A percentile compares a stretch with the other conserved stretches of the same genome.
Evolutionary conservation across 2,329 filamentous ascomycete genomes (phyloP).

Genomic region (Thielaviopsis euricoi): DNA sequence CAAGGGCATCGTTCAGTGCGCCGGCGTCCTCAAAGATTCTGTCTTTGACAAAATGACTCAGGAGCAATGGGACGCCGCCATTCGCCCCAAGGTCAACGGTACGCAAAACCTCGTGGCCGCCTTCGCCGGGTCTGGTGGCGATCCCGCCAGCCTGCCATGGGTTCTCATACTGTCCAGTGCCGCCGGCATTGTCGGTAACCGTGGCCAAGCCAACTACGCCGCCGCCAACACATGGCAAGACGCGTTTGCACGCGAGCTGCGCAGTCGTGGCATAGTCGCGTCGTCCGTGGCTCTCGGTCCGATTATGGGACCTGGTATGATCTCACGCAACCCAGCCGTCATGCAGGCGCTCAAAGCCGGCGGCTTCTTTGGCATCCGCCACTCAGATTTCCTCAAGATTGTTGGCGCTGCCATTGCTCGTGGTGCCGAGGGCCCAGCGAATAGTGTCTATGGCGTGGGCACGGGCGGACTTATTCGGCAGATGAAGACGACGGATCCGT

Average conservation of each 20-base stretch:
- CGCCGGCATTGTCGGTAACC: slow-evolving; percentile 32
- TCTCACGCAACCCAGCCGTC: slow-evolving; percentile 30
- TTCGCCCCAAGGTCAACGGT: slow-evolving; percentile 23
- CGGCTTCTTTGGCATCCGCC: slow-evolving; percentile 37
- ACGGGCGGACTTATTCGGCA: slow-evolving; percentile 37
- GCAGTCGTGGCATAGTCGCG: slow-evolving; percentile 24
- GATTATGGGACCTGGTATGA: slow-evolving; percentile 37
- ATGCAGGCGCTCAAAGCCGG: slow-evolving; percentile 31
- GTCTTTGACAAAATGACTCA: slow-evolving; percentile 21
- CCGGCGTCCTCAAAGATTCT: slow-evolving; percentile 20
- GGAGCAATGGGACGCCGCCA: slow-evolving; percentile 19
- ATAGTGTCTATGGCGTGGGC: slow-evolving; percentile 35
- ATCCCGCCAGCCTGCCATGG: slow-evolving; percentile 20
- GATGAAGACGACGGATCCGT: slow-evolving; percentile 35
- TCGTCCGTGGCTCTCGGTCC: slow-evolving; percentile 36
- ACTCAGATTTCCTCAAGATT: slow-evolving; percentile 31
- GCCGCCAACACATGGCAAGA: slow-evolving; percentile 37
- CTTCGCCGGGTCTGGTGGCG: slow-evolving; percentile 15
- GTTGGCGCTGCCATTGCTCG: slow-evolving; percentile 29
- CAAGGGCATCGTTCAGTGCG: slow-evolving; percentile 22
- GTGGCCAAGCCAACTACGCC: slow-evolving; percentile 41
- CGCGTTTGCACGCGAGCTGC: slow-evolving; percentile 25
- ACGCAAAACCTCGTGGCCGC: slow-evolving; percentile 24
- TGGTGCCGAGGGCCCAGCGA: slow-evolving; percentile 22
- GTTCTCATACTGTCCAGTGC: slow-evolving; percentile 17